Percentiles rank a stretch among this genome's conserved stretches.
phyloP scores from a whole-genome alignment of 176 grass and related monocot genomes.

The Musa itinerans region DNA sequence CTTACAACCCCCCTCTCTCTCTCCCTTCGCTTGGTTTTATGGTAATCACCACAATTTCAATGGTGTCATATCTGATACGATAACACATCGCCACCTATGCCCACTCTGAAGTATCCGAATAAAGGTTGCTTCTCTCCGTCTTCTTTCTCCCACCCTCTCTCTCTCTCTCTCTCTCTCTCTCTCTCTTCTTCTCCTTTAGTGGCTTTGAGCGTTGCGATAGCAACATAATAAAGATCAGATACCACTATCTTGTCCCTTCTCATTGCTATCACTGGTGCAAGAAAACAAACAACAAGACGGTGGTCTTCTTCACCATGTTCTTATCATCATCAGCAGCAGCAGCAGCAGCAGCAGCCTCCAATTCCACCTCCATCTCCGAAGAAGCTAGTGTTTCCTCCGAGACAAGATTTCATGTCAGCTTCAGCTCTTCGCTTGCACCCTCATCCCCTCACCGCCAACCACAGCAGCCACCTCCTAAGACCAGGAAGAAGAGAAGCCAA shows the following conservation, averaged over 20 bases:
- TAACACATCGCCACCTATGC: neutral
- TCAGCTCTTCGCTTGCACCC: slow-evolving; percentile 26
- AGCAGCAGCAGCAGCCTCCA: slow-evolving; percentile 3
- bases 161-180: too few relatives aligned
- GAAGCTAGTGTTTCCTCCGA: slow-evolving; percentile 21
- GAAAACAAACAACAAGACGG: neutral
- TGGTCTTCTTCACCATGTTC: slow-evolving; percentile 1
- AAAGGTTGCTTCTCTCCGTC: neutral
- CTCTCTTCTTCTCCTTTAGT: neutral
- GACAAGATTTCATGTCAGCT: slow-evolving; percentile 25
- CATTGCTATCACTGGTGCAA: neutral
- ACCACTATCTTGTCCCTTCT: neutral
- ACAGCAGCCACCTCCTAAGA: slow-evolving; percentile 18
- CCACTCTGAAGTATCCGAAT: neutral
- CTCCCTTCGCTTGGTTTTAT: neutral
- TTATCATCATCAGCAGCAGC: too few relatives aligned
- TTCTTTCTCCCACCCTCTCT: neutral
- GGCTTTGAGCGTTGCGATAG: neutral
- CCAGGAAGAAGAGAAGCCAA: slow-evolving; percentile 83
- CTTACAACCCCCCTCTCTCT: neutral
- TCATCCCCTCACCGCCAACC: slow-evolving; percentile 2
- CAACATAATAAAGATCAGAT: slow-evolving; percentile 3
- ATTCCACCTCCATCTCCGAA: slow-evolving; percentile 25
- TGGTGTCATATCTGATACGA: slow-evolving; percentile 16
- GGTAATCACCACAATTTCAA: neutral